Evolutionary conservation across 805 yeast genomes (phyloP), one percentile per base, ranked within the genome.

Genomic region (Lipomyces yamadae): DNA sequence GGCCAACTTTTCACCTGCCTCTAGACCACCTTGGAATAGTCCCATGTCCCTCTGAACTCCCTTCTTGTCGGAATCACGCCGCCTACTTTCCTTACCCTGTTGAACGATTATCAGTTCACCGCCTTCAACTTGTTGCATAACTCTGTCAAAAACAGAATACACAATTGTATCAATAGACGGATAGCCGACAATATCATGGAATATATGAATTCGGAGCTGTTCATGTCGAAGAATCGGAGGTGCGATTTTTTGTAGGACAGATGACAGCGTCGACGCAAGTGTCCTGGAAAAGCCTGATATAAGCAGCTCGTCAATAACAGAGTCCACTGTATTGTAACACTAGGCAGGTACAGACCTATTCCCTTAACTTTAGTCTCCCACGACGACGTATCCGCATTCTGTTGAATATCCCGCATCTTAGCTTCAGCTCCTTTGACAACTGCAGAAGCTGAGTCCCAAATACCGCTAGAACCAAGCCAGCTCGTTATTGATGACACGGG

Each of bases 1-100:
- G 53, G 96, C 89, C 66, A 95, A 83, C 76, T 95, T 94, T 74
- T 90, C 96, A 13, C 95, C 98, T 76, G 92, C 96, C 56, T 86
- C 84, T 0, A 86, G 74, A 70, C 89, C 89, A 7, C 98, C 98
- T 29, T 83, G 80, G 75, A 92, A 91, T 72, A 90, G 76, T 69
- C 89, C 88, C 73, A 94, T 83, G 59, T 85, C 85, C 37, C 84
- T 81, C 65, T 76, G 75, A 15, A 71, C 72, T 18, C 71, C 69
- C 52, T 72, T 70, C 65, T 62, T 69, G 58, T 77, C 80, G 4
- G 80, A 74, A 34, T 76, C 81, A 4, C 78, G 74, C 15, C 76
- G 69, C 57, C 74, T 76, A 11, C 79, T 79, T 62, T 80, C 81
- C 55, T 76, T 74, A 54, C 83, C 84, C 71, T 80, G 80, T 66